Base-by-base conservation (phyloP, 2,329 filamentous ascomycete genomes). In the Pseudocercospora cruenta region DNA sequence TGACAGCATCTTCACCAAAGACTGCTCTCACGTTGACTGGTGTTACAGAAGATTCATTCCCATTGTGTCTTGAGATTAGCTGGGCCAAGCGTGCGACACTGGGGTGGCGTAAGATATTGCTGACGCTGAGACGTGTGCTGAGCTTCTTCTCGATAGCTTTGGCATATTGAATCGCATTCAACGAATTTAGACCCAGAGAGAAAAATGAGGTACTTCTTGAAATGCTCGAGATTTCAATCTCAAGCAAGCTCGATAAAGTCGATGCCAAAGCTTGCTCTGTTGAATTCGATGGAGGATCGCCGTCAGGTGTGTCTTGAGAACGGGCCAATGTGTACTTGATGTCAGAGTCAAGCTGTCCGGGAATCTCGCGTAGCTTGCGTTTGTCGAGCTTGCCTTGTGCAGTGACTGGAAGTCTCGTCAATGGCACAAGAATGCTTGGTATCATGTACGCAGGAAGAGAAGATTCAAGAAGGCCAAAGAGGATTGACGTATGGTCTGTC, bases 381-480 rank as follows among this genome's bases (percentile, higher is more conserved):
- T 86, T 86, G 74, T 97, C 88, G 4, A 91, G 83, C 76, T 96
- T 96, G 2, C 91, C 91, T 66, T 91, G 91, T 0, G 86, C 75
- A 0, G 91, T 96, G 71, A 90, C 84, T 0, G 93, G 93, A 49
- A 97, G 82, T 0, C 77, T 74, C 0, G 87, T 85, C 6, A 97
- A 82, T 0, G 91, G 91, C 5, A 97, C 80, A 2, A 96, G 78
- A 65, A 88, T 86, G 0, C 87, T 88, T 0, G 94, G 94, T 1
- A 96, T 79, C 91, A 95, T 95, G 76, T 96, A 96, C 0, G 78
- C 73, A 0, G 92, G 90, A 0, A 97, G 79, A 0, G 80, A 80
- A 3, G 83, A 80, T 49, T 81, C 78, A 0, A 96, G 76, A 0
- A 78, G 75, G 2, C 83, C 79, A 65, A 88, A 90, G 0, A 95